Base-by-base conservation (phyloP, 352 stramenopile genomes). In the Phytophthora multivora region DNA sequence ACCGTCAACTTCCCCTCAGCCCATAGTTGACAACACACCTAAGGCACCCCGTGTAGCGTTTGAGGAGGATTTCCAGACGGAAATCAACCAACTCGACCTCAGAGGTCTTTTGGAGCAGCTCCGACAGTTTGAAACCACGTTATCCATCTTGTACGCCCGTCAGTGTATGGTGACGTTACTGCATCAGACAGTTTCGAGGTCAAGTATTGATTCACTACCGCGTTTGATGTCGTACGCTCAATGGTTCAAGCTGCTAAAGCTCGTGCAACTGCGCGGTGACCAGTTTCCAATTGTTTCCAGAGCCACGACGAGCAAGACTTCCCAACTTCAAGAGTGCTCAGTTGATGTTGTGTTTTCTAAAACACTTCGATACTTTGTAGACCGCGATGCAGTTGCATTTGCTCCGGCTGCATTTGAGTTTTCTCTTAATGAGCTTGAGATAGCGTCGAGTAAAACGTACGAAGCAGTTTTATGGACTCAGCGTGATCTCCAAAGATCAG, bases 391-490 rank as follows among this genome's bases (percentile, higher is more conserved):
- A 10, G 35, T 36, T 11, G 15, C 1, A 0, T 69, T 79, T 53
- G 39, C 61, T 10, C 23, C 47, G 12, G 42, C 63, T 19, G 42
- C 83, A 2, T 59, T 93, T 38, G 75, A 88, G 10, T 80, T 82
- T 42, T 88, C 69, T 28, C 49, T 96, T 6, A 38, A 54, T 25
- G 76, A 96, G 35, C 41, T 97, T 0, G 88, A 95, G 42, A 41
- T 84, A 13, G 75, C 79, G 8, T 64, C 49, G 6, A 70, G 55
- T 7, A 75, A 86, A 19, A 11, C 52, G 0, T 95, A 79, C 28
- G 80, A 94, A 60, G 83, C 90, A 0, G 41, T 66, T 21, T 30
- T 93, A 18, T 97, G 90, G 91, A 95, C 86, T 0, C 77, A 96
- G 25, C 73, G 86, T 13, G 79, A 83, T 2, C 65, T 95, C 4